Conservation (phyloP, 2,329 filamentous ascomycete species). For the Elsinoe necatrix region DNA sequence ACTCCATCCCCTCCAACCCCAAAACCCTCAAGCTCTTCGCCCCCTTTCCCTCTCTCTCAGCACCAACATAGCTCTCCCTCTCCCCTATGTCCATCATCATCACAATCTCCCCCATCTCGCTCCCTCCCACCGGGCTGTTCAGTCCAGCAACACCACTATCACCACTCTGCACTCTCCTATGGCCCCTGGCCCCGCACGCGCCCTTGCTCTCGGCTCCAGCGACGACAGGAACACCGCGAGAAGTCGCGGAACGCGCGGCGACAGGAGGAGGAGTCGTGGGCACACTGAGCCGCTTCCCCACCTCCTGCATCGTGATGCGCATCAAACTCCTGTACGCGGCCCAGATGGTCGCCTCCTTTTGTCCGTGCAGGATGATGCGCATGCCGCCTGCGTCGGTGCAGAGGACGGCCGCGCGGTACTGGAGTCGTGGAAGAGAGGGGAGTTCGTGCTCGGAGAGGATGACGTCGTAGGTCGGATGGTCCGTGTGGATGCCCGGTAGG, state of each 20-base stretch:
- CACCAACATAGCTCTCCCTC: not conserved
- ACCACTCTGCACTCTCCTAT: not conserved
- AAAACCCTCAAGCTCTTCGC: slow-evolving; percentile 11
- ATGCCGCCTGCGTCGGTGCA: not conserved
- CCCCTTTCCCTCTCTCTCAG: not conserved
- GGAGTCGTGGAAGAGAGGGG: not conserved
- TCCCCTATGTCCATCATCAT: not conserved
- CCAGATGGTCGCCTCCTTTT: slow-evolving; percentile 11
- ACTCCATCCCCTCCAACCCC: not conserved
- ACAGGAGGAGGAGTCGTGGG: no score
- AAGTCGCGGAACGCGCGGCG: not conserved
- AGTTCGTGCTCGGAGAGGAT: slow-evolving; percentile 8
- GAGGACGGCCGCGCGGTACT: slow-evolving; percentile 4
- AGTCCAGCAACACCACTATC: not conserved
- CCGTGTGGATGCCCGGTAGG: not conserved
- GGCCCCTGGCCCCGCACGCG: not conserved
- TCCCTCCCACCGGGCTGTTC: not conserved
- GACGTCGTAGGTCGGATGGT: not conserved
- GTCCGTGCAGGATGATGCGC: not conserved
- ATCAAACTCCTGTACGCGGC: slow-evolving; percentile 7
- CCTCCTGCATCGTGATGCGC: slow-evolving; percentile 8
- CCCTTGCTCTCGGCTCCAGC: not conserved
- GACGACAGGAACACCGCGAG: not conserved
- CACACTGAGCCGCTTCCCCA: not conserved
- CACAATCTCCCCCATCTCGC: not conserved